A percentile compares a stretch with the other conserved stretches of the same genome.
These are phyloP conservation scores for Eucalyptus pumila DNA, from an alignment of 345 rosid species.

Conservation along the genomic window DNA sequence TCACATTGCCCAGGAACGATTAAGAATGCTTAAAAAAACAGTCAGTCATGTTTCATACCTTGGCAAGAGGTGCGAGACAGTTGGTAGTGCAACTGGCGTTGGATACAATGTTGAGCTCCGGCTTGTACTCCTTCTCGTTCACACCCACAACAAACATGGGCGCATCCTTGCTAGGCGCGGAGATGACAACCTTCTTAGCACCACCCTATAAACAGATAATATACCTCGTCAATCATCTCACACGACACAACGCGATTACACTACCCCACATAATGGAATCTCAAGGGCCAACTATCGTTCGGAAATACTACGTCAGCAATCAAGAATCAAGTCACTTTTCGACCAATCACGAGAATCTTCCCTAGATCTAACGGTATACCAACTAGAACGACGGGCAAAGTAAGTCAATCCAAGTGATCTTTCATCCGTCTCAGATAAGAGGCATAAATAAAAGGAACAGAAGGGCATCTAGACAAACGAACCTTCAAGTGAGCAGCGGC, in stretches of 20 bases:
- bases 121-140: constrained; percentile 81
- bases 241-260: not conserved
- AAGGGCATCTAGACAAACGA: not conserved
- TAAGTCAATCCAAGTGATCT: not conserved
- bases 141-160: constrained; percentile 97
- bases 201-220: constrained; percentile 47
- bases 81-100: constrained; percentile 98
- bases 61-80: constrained; percentile 95
- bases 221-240: not conserved
- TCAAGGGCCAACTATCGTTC: not conserved
- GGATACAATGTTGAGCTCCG: constrained; percentile 66
- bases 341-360: not conserved
- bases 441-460: not conserved
- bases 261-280: too few species aligned
- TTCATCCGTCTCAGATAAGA: not conserved
- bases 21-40: not conserved
- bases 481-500: constrained; percentile 98
- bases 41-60: constrained; percentile 7
- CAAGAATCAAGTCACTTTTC: not conserved
- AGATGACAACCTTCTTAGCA: constrained; percentile 90
- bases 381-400: not conserved
- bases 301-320: not conserved
- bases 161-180: constrained; percentile 91
- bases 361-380: not conserved
- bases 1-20: not conserved